Conservation (phyloP, 139 green algal species). For the Zygnema cylindricum region DNA sequence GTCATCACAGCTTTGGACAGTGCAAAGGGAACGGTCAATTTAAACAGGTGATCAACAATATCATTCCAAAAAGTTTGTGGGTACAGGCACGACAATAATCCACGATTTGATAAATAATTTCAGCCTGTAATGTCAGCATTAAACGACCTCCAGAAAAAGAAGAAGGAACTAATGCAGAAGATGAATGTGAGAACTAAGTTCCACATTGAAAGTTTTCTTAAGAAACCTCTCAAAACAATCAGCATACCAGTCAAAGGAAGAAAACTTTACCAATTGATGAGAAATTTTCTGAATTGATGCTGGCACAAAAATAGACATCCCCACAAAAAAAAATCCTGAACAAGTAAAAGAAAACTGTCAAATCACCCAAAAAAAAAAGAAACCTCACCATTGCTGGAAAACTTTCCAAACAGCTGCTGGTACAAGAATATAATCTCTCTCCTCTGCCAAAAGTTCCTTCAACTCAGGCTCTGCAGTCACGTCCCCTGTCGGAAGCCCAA, state of each 20-base stretch:
- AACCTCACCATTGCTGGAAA: conserved; percentile 17
- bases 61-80: too few relatives aligned
- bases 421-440: conserved; percentile 29
- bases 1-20: too few relatives aligned
- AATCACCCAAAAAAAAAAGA: neutral
- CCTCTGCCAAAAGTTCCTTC: conserved; percentile 14
- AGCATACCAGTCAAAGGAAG: neutral
- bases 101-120: too few relatives aligned
- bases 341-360: neutral
- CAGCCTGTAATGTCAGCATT: too few relatives aligned
- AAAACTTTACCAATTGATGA: neutral
- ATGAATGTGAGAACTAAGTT: too few relatives aligned
- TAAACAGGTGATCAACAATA: too few relatives aligned
- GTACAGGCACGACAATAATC: too few relatives aligned
- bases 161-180: too few relatives aligned
- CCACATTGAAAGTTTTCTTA: too few relatives aligned
- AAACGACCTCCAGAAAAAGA: too few relatives aligned
- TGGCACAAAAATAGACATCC: neutral
- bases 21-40: too few relatives aligned
- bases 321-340: neutral
- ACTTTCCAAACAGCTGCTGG: conserved; percentile 22
- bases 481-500: neutral
- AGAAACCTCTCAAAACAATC: neutral
- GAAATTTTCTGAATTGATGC: neutral
- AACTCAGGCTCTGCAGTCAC: neutral